Evolutionary conservation across 2,329 filamentous ascomycete genomes (phyloP).

Genomic region (Penicillium hesseltinei): DNA sequence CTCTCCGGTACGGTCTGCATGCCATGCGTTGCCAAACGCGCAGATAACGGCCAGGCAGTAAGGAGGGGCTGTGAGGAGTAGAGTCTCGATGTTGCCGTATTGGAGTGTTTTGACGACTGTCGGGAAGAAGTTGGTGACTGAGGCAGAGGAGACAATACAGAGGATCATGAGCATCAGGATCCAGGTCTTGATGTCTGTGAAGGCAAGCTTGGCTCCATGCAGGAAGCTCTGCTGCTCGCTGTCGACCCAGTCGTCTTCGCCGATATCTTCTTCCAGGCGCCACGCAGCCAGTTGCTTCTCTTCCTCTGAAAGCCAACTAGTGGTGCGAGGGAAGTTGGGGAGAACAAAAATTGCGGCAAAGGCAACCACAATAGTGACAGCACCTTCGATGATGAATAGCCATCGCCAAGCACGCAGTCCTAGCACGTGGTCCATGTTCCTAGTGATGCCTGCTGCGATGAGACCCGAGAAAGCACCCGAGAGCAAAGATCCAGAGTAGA

Average conservation of each 20-base stretch:
- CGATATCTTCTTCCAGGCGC: conserved; percentile 64
- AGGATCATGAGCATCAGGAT: conserved; percentile 59
- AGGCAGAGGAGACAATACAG: conserved; percentile 57
- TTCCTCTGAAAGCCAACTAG: conserved; percentile 58
- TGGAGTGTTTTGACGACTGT: conserved; percentile 68
- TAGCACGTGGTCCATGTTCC: conserved; percentile 57
- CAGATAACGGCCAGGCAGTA: conserved; percentile 62
- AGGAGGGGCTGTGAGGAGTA: conserved; percentile 64
- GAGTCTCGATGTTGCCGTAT: conserved; percentile 59
- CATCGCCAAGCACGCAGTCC: conserved; percentile 62
- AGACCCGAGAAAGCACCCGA: conserved; percentile 70
- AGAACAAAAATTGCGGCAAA: conserved; percentile 58
- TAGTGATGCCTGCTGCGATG: conserved; percentile 63
- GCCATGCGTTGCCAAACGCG: conserved; percentile 64
- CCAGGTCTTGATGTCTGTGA: conserved; percentile 60
- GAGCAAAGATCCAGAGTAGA: conserved; percentile 64
- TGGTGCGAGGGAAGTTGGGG: conserved; percentile 65
- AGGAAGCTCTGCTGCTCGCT: conserved; percentile 52
- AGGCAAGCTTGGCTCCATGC: conserved; percentile 56
- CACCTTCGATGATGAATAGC: conserved; percentile 70
- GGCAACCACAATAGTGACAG: conserved; percentile 62
- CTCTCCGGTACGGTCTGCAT: conserved; percentile 69
- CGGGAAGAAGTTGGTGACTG: conserved; percentile 68
- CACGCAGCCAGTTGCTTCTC: conserved; percentile 59
- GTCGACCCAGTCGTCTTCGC: conserved; percentile 62